Evolutionary conservation across 2,329 filamentous ascomycete species (phyloP), one percentile per base, ranked within the genome.

Genomic region (Alternaria ethzedia): DNA sequence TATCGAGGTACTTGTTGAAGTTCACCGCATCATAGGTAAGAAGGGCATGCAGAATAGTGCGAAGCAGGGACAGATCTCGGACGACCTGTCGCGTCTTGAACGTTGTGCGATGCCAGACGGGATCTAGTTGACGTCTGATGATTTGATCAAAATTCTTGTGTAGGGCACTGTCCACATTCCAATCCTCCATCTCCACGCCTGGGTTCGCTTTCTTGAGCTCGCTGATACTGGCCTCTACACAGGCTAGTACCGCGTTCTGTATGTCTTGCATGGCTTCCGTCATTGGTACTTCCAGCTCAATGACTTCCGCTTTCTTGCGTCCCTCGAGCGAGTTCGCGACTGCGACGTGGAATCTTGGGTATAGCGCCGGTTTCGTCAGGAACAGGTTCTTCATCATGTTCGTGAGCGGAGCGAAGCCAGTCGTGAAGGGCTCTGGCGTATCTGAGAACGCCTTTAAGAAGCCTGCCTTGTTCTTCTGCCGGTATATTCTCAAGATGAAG

Each of bases 391-490:
- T 88, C 89, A 99, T 90, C 89, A 96, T 96, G 54, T 89, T 94
- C 2, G 93, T 87, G 47, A 99, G 84, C 6, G 96, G 95, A 5
- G 93, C 89, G 80, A 97, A 98, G 2, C 94, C 95, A 0, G 88
- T 90, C 0, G 92, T 91, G 75, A 99, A 96, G 0, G 94, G 91
- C 75, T 98, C 94, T 0, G 96, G 95, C 32, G 90, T 92, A 78
- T 99, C 96, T 0, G 94, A 96, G 76, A 99, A 97, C 12, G 96
- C 96, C 76, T 99, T 99, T 30, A 99, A 84, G 71, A 99, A 98
- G 32, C 96, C 96, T 30, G 82, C 85, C 82, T 96, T 97, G 81
- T 99, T 99, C 84, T 93, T 93, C 81, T 98, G 95, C 64, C 96
- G 88, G 78, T 94, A 99, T 59, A 97, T 93, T 43, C 96, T 88